Percentiles rank a stretch among this genome's conserved stretches.
phyloP scores from a whole-genome alignment of 2,329 filamentous ascomycete genomes.

The Dendryphion nanum region DNA sequence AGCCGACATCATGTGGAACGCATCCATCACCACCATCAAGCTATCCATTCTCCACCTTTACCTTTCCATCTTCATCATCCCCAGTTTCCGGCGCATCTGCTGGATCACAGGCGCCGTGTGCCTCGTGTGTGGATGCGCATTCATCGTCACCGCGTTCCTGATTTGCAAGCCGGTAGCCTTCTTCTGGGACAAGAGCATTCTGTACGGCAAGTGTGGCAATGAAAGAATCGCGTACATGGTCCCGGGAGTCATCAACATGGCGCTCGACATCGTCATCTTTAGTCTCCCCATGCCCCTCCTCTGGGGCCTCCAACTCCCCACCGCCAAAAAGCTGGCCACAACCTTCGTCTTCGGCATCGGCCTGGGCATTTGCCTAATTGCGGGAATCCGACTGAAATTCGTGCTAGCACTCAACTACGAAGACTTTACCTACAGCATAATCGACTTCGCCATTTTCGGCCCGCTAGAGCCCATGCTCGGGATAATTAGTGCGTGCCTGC shows the following conservation, averaged over 20 bases:
- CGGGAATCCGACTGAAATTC: slow-evolving; percentile 8
- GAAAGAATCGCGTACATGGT: slow-evolving; percentile 8
- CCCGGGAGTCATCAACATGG: slow-evolving; percentile 6
- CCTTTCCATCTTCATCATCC: slow-evolving; percentile 3
- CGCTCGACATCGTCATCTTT: slow-evolving; percentile 6
- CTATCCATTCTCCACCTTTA: slow-evolving; percentile 8
- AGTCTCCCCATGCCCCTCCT: slow-evolving; percentile 8
- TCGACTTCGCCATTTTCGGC: slow-evolving; percentile 9
- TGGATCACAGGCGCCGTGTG: not conserved
- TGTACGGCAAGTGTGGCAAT: slow-evolving; percentile 3
- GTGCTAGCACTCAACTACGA: slow-evolving; percentile 7
- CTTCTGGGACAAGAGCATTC: slow-evolving; percentile 8
- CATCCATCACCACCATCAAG: slow-evolving; percentile 4
- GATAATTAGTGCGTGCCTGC: slow-evolving; percentile 12
- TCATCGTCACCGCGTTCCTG: slow-evolving; percentile 5
- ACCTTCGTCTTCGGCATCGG: slow-evolving; percentile 8
- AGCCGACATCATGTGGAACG: slow-evolving; percentile 7
- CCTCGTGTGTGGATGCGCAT: slow-evolving; percentile 1
- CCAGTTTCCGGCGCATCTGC: slow-evolving; percentile 2
- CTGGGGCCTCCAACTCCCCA: slow-evolving; percentile 5
- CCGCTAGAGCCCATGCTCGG: slow-evolving; percentile 12
- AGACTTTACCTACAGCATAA: slow-evolving; percentile 7
- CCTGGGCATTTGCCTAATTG: slow-evolving; percentile 8
- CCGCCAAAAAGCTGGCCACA: slow-evolving; percentile 5
- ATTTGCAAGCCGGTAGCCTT: slow-evolving; percentile 7